Base-by-base conservation (phyloP, 176 grass and related monocot genomes). In the Chrysopogon serrulatus region DNA sequence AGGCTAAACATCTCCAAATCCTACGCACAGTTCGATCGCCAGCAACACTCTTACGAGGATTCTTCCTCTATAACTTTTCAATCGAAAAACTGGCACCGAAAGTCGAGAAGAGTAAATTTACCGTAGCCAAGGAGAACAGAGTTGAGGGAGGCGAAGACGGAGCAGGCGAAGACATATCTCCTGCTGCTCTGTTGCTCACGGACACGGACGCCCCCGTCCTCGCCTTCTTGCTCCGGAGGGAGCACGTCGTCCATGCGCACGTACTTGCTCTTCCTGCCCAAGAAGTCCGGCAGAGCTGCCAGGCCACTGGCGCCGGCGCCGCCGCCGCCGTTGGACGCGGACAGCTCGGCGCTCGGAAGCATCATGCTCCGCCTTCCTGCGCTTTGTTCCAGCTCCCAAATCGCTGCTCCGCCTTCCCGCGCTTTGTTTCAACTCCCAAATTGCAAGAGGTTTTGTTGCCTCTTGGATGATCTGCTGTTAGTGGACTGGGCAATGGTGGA, bases 91-190 rank as follows among this genome's bases (percentile, higher is more conserved):
- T 5, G 33, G 21, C 19, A 6, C 6, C 5, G 11, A n/a, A 4
- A 6, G 36, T 39, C 17, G 36, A 24, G 37, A 23, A 34, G 12
- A 2, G 41, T 44, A 41, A 17, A 34, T 54, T 93, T 56, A 97
- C 89, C 94, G 77, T 97, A 97, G 56, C 94, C 94, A 77, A 97
- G 94, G 15, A 97, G 94, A 2, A 97, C 82, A 47, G 89, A 91
- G 80, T 91, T 97, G 68, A 97, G 94, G 27, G 94, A 97, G 35
- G 94, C 94, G 28, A 97, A 93, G 72, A 97, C 57, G 10, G 94
- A 87, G 83, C 91, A 97, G 64, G 87, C 63, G 32, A 97, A 70
- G 11, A 97, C 91, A 44, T 91, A 93, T 65, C 83, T 66, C 76
- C 74, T 84, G 48, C 86, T 91, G 65, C 86, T 88, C 30, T 72